Evolutionary conservation across 495 filamentous ascomycete species (phyloP), one percentile per base, ranked within the genome.

Genomic region (Baudoinia panamericana): DNA sequence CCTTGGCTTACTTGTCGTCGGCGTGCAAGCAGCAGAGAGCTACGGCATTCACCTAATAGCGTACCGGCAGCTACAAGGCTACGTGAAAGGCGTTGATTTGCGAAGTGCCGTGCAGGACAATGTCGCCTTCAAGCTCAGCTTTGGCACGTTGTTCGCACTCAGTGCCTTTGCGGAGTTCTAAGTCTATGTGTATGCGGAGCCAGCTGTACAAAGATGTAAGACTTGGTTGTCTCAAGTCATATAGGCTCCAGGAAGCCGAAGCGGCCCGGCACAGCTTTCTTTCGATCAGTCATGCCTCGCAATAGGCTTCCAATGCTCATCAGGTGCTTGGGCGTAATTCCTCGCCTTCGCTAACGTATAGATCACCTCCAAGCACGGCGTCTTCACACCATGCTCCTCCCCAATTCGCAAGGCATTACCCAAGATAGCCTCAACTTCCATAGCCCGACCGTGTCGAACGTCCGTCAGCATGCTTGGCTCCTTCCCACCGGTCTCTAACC

Each of bases 41-140:
- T 78, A 78, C 45, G 84, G 84, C 12, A 76, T 87, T 47, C 75
- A 83, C 52, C 46, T 90, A 23, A 49, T 93, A 48, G 70, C 80
- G 26, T 59, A 76, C 57, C 48, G 65, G 52, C 48, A 61, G n/a
- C 45, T 83, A 38, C 73, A 80, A 45, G 61, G 66, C 38, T 76
- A 72, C 48, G 61, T 78, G 18, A 71, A 67, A 56, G 56, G 56
- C 11, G 66, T 74, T 18, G 64, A 80, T 53, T n/a, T 82, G 34
- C 56, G 65, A 18, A 67, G 66, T 1, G 68, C 73, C 3, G 58
- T 90, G 41, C 70, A 72, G 46, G 68, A 76, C 42, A 71, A 87
- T 54, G 64, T 72, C 15, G 77, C 78, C 0, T 84, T 92, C 54
- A 90, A 87, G 66, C 51, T 88, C 7, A 76, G 73, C 27, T 88